Evolutionary conservation across 225 moss, liverwort and hornwort species (phyloP).

Genomic region (Climacium dendroides): DNA sequence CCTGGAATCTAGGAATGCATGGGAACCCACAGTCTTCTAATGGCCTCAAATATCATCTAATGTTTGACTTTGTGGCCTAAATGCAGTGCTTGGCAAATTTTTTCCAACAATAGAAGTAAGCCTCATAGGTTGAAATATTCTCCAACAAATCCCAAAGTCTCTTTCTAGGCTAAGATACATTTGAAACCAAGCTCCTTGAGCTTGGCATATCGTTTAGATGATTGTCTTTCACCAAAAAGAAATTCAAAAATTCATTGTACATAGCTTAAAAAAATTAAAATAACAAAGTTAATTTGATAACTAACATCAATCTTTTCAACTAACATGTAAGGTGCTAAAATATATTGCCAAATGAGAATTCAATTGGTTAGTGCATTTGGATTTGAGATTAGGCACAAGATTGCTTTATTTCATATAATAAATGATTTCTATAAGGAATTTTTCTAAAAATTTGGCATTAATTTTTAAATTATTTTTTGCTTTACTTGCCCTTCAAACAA

Average conservation of each 20-base stretch:
- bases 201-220: neutral
- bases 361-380: neutral
- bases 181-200: neutral
- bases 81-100: too few species aligned
- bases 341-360: fast-evolving
- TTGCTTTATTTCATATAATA: neutral
- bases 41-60: too few species aligned
- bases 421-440: neutral
- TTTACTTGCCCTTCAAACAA: neutral
- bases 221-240: neutral
- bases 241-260: neutral
- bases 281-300: neutral
- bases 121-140: neutral
- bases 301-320: neutral
- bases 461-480: neutral
- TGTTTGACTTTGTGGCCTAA: too few species aligned
- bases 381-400: neutral
- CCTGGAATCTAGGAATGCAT: too few species aligned
- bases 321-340: neutral
- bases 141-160: neutral
- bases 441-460: neutral
- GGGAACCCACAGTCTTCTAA: too few species aligned
- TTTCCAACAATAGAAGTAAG: too few species aligned
- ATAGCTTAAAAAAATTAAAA: neutral
- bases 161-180: neutral